Conservation (phyloP, 2,329 filamentous ascomycete genomes). For the Zopfia rhizophila region DNA sequence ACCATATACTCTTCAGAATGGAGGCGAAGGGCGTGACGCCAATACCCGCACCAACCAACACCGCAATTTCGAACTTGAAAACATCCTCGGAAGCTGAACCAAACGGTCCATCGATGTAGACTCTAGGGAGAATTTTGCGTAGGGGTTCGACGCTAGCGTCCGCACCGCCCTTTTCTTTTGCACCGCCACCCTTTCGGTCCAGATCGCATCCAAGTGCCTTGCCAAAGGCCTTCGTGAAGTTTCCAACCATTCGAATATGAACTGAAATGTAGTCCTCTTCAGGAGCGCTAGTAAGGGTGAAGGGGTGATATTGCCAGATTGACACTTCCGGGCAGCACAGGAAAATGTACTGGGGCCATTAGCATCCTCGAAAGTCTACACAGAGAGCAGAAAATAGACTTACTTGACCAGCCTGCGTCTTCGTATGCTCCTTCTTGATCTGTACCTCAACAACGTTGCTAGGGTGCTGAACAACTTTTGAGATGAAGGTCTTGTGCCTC, state of each 20-base stretch:
- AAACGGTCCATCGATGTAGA: slow-evolving; percentile 87
- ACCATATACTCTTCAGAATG: slow-evolving; percentile 85
- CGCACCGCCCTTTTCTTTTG: slow-evolving; percentile 67
- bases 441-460: slow-evolving; percentile 91
- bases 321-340: slow-evolving; percentile 87
- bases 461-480: slow-evolving; percentile 89
- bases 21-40: slow-evolving; percentile 64
- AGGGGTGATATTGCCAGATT: slow-evolving; percentile 89
- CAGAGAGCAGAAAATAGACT: slow-evolving; percentile 9
- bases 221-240: slow-evolving; percentile 79
- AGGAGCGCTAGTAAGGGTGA: slow-evolving; percentile 85
- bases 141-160: slow-evolving; percentile 73
- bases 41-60: slow-evolving; percentile 63
- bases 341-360: slow-evolving; percentile 75
- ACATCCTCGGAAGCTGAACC: slow-evolving; percentile 88
- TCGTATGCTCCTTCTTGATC: slow-evolving; percentile 89
- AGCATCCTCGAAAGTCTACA: slow-evolving; percentile 6
- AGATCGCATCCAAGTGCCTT: slow-evolving; percentile 80
- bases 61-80: slow-evolving; percentile 71
- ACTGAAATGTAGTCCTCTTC: slow-evolving; percentile 92
- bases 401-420: slow-evolving; percentile 78
- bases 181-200: slow-evolving; percentile 63
- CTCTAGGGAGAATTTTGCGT: slow-evolving; percentile 77
- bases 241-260: slow-evolving; percentile 83
- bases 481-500: slow-evolving; percentile 84